These are phyloP conservation scores for Saccharomyces uvarum DNA, from an alignment of 1,139 yeast species.

Conservation along the genomic window DNA sequence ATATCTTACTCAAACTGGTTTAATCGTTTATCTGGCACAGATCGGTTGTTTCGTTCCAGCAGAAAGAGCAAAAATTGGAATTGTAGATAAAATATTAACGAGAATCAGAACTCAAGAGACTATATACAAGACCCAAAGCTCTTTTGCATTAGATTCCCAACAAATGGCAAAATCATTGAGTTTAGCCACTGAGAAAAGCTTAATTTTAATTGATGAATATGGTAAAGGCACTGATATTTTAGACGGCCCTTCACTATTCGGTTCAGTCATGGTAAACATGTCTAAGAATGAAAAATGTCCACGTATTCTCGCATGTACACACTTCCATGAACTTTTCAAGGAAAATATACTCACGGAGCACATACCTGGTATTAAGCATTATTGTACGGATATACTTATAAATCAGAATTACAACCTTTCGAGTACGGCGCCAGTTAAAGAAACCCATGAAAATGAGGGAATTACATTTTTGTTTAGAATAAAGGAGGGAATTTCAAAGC, in stretches of 20 bases:
- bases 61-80: constrained; percentile 35
- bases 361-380: constrained; percentile 18
- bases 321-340: constrained; percentile 38
- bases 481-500: constrained; percentile 29
- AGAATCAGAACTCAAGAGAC: constrained; percentile 40
- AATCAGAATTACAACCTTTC: not conserved
- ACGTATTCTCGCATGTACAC: constrained; percentile 37
- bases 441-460: constrained; percentile 9
- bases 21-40: constrained; percentile 40
- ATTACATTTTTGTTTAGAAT: constrained; percentile 34
- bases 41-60: constrained; percentile 47
- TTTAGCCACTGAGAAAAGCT: constrained; percentile 34
- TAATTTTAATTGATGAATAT: constrained; percentile 43
- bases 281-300: constrained; percentile 23
- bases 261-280: constrained; percentile 33
- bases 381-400: constrained; percentile 3
- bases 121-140: constrained; percentile 37
- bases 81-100: constrained; percentile 40
- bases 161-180: constrained; percentile 39
- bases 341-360: constrained; percentile 16
- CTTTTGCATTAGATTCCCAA: constrained; percentile 41
- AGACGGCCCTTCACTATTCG: constrained; percentile 42
- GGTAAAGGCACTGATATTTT: constrained; percentile 44
- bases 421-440: not conserved
- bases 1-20: constrained; percentile 38